phyloP scores from a whole-genome alignment of 2,329 filamentous ascomycete genomes.

The Parascedosporium putredinis region DNA sequence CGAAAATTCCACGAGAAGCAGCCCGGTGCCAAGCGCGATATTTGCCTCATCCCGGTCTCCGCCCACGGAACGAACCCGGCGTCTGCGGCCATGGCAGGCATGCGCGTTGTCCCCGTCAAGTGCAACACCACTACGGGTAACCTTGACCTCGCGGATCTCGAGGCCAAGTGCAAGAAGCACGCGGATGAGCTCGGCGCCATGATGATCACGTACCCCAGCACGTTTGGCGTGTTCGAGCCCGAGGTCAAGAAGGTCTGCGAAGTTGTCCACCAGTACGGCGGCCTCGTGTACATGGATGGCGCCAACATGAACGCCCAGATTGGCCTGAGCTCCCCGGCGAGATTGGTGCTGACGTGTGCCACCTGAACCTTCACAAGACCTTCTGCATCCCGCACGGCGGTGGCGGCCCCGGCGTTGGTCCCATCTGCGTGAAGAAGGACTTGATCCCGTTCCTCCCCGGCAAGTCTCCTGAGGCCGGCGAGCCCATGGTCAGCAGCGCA shows the following conservation, averaged over 20 bases:
- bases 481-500: conserved; percentile 65
- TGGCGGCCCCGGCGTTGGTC: conserved; percentile 85
- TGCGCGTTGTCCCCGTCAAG: conserved; percentile 88
- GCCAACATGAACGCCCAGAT: conserved; percentile 99
- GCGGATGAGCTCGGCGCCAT: conserved; percentile 78
- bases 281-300: conserved; percentile 97
- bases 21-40: conserved; percentile 63
- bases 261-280: conserved; percentile 76
- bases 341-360: conserved; percentile 93
- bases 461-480: conserved; percentile 19
- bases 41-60: conserved; percentile 89
- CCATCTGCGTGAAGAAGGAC: conserved; percentile 82
- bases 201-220: conserved; percentile 96
- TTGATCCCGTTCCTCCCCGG: conserved; percentile 67
- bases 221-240: conserved; percentile 90
- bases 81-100: conserved; percentile 89
- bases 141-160: conserved; percentile 74
- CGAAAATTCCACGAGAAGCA: conserved; percentile 69
- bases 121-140: conserved; percentile 83
- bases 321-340: conserved; percentile 84
- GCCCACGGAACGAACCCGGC: conserved; percentile 95
- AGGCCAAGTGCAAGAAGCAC: conserved; percentile 82
- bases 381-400: conserved; percentile 97
- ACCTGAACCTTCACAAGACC: conserved; percentile 96
- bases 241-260: conserved; percentile 76